Evolutionary conservation across 1,139 yeast genomes (phyloP).

Genomic region (Zygosaccharomyces sapae): DNA sequence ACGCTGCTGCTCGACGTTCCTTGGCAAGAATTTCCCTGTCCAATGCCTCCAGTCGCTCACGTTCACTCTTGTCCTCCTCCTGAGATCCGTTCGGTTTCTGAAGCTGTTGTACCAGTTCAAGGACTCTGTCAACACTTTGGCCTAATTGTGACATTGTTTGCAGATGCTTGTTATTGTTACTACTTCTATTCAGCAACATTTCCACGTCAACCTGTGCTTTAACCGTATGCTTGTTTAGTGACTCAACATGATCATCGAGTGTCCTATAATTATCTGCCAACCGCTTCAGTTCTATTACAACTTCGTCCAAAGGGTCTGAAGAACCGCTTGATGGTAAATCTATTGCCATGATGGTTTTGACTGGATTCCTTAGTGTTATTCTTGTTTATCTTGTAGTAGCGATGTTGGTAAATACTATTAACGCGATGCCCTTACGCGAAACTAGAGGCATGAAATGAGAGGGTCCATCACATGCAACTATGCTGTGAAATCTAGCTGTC

Average conservation of each 20-base stretch:
- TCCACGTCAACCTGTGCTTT: slow-evolving; percentile 42
- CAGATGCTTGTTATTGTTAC: slow-evolving; percentile 43
- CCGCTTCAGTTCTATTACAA: slow-evolving; percentile 34
- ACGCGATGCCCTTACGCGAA: slow-evolving; percentile 1
- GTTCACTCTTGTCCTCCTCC: slow-evolving; percentile 5
- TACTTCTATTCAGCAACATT: slow-evolving; percentile 40
- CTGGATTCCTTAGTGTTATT: neutral
- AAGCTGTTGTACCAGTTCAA: slow-evolving; percentile 8
- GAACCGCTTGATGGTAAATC: slow-evolving; percentile 8
- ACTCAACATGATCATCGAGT: slow-evolving; percentile 30
- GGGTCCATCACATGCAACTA: no score
- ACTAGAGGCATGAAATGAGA: neutral
- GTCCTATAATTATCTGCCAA: slow-evolving; percentile 32
- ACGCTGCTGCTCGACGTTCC: slow-evolving; percentile 9
- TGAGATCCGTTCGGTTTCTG: slow-evolving; percentile 1
- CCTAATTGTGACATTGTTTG: slow-evolving; percentile 32
- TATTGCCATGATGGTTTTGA: neutral
- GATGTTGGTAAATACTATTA: slow-evolving; percentile 6
- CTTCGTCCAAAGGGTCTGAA: slow-evolving; percentile 27
- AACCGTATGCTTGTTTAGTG: slow-evolving; percentile 38
- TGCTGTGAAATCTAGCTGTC: no score
- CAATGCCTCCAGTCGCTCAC: slow-evolving; percentile 3
- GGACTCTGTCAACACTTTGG: slow-evolving; percentile 17
- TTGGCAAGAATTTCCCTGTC: slow-evolving; percentile 8
- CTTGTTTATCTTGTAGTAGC: neutral